Evolutionary conservation across 768 basidiomycete species (phyloP), one percentile per base, ranked within the genome.

Genomic region (Melanogaster broomeanus): DNA sequence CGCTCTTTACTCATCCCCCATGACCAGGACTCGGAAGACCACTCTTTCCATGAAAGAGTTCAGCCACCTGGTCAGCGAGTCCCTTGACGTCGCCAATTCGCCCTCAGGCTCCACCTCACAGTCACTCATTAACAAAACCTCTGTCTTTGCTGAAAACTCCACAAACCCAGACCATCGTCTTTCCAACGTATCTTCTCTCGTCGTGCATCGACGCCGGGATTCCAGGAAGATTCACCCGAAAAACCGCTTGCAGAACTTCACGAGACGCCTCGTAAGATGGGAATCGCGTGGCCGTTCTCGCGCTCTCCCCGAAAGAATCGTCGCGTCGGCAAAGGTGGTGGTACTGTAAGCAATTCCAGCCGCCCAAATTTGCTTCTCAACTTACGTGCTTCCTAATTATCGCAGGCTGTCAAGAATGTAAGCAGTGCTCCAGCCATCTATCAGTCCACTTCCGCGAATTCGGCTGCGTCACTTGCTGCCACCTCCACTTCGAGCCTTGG

Each of bases 11-110:
- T 42, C 34, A 3, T 9, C 49, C 45, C 40, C 46, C 55, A 68
- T 68, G 65, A 57, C 66, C 53, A 57, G 66, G 44, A 49, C 63
- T 6, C 57, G 61, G 27, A 66, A 63, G 46, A 38, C 56, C 49
- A 67, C 68, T 21, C 55, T 68, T 49, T 52, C 66, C 4, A 33
- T 70, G 46, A 67, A 50, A 40, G 69, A 68, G 57, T 70, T 70
- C 35, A 70, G 63, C 54, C 67, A 67, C 51, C 62, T 70, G 59
- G 57, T 70, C 53, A 56, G 59, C 60, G 68, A 68, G 60, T 70
- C 68, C 18, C 61, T 67, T 12, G 67, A 70, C 49, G 33, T 61
- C 22, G 40, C 51, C 15, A 40, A 47, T 30, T 30, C 43, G 7
- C 27, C 50, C 37, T 41, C 59, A 5, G n/a, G n/a, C n/a, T n/a